Conservation (phyloP, 2,329 filamentous ascomycete species). For the Proliferodiscus dingleyae region DNA sequence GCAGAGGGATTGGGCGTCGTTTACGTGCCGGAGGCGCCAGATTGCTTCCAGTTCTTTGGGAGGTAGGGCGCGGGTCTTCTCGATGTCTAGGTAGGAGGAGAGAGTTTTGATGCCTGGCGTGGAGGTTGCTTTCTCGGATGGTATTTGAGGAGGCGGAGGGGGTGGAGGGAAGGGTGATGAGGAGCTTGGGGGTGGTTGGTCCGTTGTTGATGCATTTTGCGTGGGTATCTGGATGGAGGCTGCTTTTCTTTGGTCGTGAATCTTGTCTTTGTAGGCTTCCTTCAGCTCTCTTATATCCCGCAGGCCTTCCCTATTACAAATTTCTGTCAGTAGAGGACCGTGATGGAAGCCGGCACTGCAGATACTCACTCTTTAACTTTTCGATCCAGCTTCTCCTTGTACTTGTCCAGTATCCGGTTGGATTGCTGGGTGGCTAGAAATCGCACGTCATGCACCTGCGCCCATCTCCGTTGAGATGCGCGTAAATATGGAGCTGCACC, state of each 20-base stretch:
- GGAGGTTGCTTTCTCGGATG: slow-evolving; percentile 29
- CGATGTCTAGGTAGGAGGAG: slow-evolving; percentile 68
- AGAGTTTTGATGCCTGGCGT: slow-evolving; percentile 48
- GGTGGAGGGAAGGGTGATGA: slow-evolving; percentile 31
- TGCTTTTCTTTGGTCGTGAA: slow-evolving; percentile 63
- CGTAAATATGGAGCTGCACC: slow-evolving; percentile 28
- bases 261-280: slow-evolving; percentile 80
- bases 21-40: slow-evolving; percentile 84
- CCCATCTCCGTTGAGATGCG: slow-evolving; percentile 70
- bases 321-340: slow-evolving; percentile 1
- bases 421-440: slow-evolving; percentile 77
- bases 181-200: slow-evolving; percentile 32
- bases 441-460: slow-evolving; percentile 86
- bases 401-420: slow-evolving; percentile 72
- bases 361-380: slow-evolving; percentile 63
- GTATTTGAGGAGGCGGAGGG: slow-evolving; percentile 28
- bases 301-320: slow-evolving; percentile 50
- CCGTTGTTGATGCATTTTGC: slow-evolving; percentile 28
- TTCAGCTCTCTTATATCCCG: slow-evolving; percentile 71
- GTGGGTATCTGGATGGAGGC: slow-evolving; percentile 50
- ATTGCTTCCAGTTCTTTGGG: slow-evolving; percentile 78
- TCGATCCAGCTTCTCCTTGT: slow-evolving; percentile 74
- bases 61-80: slow-evolving; percentile 69
- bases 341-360: neutral
- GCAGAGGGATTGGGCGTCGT: slow-evolving; percentile 70